Conservation (phyloP, 306 rosid species). For the Canavalia ensiformis region DNA sequence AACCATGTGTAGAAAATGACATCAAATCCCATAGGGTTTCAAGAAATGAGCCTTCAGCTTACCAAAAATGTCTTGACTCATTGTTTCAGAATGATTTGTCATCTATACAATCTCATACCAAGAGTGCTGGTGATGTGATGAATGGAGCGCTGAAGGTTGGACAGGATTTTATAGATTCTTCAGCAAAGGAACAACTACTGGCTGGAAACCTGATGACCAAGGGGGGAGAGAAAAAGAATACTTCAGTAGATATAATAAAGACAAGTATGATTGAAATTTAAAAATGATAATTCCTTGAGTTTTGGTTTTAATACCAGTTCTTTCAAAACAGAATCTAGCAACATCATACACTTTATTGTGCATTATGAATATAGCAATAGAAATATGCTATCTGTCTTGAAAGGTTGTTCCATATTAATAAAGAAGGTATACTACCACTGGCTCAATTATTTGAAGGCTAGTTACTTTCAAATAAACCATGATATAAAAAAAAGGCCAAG, state of each 20-base stretch:
- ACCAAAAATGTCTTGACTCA: slow-evolving; percentile 7
- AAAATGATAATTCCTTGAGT: slow-evolving; percentile 3
- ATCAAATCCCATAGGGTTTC: slow-evolving; percentile 15
- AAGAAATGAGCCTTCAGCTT: slow-evolving; percentile 1
- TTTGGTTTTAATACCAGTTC: background rate
- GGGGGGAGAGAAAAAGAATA: slow-evolving; percentile 35
- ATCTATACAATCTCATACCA: background rate
- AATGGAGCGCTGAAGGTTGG: slow-evolving; percentile 24
- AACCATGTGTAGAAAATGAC: slow-evolving; percentile 6
- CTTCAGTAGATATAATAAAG: slow-evolving; percentile 33
- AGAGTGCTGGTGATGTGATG: background rate
- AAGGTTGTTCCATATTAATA: background rate
- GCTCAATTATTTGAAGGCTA: background rate
- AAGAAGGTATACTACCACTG: background rate
- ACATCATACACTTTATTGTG: background rate
- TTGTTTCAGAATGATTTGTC: slow-evolving; percentile 41
- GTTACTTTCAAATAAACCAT: background rate
- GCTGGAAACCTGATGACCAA: background rate
- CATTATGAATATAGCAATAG: slow-evolving; percentile 15
- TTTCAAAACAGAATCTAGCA: background rate
- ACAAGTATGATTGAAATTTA: slow-evolving; percentile 44
- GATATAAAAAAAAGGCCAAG: background rate
- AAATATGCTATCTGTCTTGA: slow-evolving; percentile 13
- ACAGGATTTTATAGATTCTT: slow-evolving; percentile 11
- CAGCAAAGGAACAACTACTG: slow-evolving; percentile 4